phyloP scores from a whole-genome alignment of 495 filamentous ascomycete genomes.

The Cryomyces antarcticus region DNA sequence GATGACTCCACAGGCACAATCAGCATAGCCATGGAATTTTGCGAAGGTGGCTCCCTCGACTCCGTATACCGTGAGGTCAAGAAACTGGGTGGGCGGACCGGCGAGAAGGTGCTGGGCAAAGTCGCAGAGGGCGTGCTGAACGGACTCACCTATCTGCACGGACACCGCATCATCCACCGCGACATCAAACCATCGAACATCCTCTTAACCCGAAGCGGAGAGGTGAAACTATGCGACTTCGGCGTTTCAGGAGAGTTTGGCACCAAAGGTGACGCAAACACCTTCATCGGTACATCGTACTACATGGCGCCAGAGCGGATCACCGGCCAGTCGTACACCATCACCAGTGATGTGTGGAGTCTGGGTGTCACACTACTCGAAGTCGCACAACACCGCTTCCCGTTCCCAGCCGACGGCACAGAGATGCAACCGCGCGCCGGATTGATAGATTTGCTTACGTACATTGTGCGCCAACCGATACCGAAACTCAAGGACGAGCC shows the following conservation, averaged over 20 bases:
- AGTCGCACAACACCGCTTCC: slow-evolving; percentile 94
- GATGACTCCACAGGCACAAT: slow-evolving; percentile 87
- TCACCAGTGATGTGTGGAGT: slow-evolving; percentile 96
- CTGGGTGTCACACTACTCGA: slow-evolving; percentile 89
- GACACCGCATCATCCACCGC: slow-evolving; percentile 91
- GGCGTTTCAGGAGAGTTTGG: slow-evolving; percentile 95
- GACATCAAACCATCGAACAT: slow-evolving; percentile 99
- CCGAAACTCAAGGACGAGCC: slow-evolving; percentile 93
- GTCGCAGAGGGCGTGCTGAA: slow-evolving; percentile 89
- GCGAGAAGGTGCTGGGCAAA: slow-evolving; percentile 96
- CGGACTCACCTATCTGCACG: slow-evolving; percentile 88
- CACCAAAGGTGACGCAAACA: slow-evolving; percentile 95
- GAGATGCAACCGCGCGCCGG: slow-evolving; percentile 76
- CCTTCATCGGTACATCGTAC: slow-evolving; percentile 95
- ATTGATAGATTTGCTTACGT: slow-evolving; percentile 85
- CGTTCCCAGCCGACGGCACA: slow-evolving; percentile 89
- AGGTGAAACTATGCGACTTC: slow-evolving; percentile 96
- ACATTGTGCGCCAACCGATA: slow-evolving; percentile 89
- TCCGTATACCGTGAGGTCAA: slow-evolving; percentile 95
- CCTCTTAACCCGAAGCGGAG: slow-evolving; percentile 73
- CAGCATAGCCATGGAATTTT: slow-evolving; percentile 97
- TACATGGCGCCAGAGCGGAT: slow-evolving; percentile 99
- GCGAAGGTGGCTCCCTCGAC: slow-evolving; percentile 86
- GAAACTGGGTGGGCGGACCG: slow-evolving; percentile 78
- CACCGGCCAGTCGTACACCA: slow-evolving; percentile 91